phyloP scores from a whole-genome alignment of 352 stramenopile species.

The Phytophthora pinifolia region DNA sequence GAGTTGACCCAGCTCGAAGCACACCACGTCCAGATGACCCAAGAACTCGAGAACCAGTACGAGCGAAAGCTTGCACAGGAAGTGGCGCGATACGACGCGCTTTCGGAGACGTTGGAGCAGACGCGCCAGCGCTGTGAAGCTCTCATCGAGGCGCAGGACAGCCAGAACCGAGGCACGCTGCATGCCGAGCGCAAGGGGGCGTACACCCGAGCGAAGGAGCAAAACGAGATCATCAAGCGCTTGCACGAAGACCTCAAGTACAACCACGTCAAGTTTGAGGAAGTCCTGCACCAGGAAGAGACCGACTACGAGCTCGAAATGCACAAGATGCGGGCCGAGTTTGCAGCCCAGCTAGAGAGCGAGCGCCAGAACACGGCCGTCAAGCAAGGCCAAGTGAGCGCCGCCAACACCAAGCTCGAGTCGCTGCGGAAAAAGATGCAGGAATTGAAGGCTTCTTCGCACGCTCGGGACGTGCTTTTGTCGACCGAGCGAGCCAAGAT shows the following conservation, averaged over 20 bases:
- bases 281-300: constrained; percentile 81
- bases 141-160: constrained; percentile 82
- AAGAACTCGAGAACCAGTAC: constrained; percentile 93
- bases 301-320: constrained; percentile 82
- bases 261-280: constrained; percentile 86
- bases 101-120: constrained; percentile 88
- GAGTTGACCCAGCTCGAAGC: constrained; percentile 77
- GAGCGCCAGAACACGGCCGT: constrained; percentile 81
- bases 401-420: constrained; percentile 79
- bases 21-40: constrained; percentile 79
- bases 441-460: constrained; percentile 72
- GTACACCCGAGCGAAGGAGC: constrained; percentile 70
- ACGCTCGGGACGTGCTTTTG: constrained; percentile 69
- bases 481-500: constrained; percentile 72
- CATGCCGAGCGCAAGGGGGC: constrained; percentile 67
- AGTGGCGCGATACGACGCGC: constrained; percentile 81
- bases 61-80: constrained; percentile 91
- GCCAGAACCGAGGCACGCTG: constrained; percentile 54
- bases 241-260: constrained; percentile 86
- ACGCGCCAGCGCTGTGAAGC: constrained; percentile 89
- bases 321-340: constrained; percentile 50
- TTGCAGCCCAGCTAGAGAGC: constrained; percentile 62
- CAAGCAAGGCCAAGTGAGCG: constrained; percentile 79
- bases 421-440: constrained; percentile 86
- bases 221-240: constrained; percentile 83